Base-by-base conservation (phyloP, 495 filamentous ascomycete genomes). In the Hypoxylon lienhwacheense region DNA sequence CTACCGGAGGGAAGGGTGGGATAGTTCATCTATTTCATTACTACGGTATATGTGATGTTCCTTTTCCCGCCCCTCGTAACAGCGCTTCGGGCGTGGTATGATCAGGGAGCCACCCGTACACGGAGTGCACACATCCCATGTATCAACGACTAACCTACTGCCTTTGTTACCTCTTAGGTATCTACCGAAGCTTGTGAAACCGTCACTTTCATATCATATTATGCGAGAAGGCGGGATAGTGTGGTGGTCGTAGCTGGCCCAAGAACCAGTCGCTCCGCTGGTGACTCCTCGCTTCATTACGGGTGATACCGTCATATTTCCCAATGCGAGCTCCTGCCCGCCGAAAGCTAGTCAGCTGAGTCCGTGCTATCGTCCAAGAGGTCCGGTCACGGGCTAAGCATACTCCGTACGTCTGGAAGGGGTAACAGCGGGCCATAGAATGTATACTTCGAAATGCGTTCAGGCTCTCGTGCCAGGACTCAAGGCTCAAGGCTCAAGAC, bases 11-110 rank as follows among this genome's bases (percentile, higher is more conserved):
- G 39, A 36, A 32, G 42, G 42, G 54, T 47, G 41, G 52, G 52
- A 16, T 14, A 48, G 16, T 33, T 52, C 46, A 61, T 61, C 39
- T 61, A 59, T 48, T 48, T 35, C 21, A 12, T 6, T 35, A 11
- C 19, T 33, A 28, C 21, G 31, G 20, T 48, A 11, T 43, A 28
- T 35, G 4, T 26, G 8, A 20, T 47, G 12, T 47, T 44, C 29
- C 25, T 49, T 49, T 41, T 44, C 2, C 7, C 36, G 14, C 16
- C 33, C 34, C 42, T 43, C 45, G 47, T 51, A 43, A 56, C 39
- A 25, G 58, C 52, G 58, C 52, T 45, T 53, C 42, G 39, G 47
- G 58, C 58, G 47, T 56, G 51, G 52, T 61, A 56, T 52, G 52
- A 16, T 51, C 52, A 53, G 42, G 40, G n/a, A n/a, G n/a, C n/a